These are phyloP conservation scores for Zoysia matrella DNA, from an alignment of 202 grass and related monocot genomes.

Conservation along the genomic window DNA sequence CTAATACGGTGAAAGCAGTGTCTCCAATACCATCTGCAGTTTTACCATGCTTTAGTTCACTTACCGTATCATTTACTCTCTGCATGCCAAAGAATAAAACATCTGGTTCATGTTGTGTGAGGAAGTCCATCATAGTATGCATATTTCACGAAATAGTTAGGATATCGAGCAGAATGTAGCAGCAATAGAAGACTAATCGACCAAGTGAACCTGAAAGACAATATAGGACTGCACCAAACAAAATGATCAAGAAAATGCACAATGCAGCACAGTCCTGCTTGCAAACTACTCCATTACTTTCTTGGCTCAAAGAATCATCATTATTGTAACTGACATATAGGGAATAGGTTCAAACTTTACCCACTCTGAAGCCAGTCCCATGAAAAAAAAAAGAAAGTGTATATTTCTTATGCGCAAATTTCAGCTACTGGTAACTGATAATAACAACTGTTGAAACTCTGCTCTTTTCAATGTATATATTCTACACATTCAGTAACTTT, in stretches of 20 bases:
- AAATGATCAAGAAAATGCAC: not conserved
- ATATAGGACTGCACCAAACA: not conserved
- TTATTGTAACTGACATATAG: not conserved
- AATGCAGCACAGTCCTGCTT: not conserved
- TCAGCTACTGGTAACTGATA: not conserved
- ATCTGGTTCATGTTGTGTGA: not conserved
- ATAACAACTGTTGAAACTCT: not conserved
- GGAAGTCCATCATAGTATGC: not conserved
- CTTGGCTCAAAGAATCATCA: not conserved
- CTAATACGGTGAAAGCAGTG: not conserved
- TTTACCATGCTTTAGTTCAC: conserved; percentile 7
- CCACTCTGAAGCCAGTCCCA: not conserved
- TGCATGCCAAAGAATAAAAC: conserved; percentile 20
- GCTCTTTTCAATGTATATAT: not conserved
- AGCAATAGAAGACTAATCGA: not conserved
- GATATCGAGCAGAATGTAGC: not conserved
- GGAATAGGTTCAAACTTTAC: not conserved
- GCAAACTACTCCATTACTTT: conserved; percentile 11
- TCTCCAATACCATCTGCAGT: conserved; percentile 11
- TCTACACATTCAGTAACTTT: not conserved
- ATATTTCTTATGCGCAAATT: not conserved
- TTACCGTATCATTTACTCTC: not conserved
- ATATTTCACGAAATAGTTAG: conserved; percentile 6
- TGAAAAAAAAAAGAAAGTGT: not conserved
- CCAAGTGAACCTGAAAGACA: not conserved